Percentiles rank a stretch among this genome's conserved stretches.
These are phyloP conservation scores for Xylaria sp. DNA, from an alignment of 2,329 filamentous ascomycete species.

Conservation along the genomic window DNA sequence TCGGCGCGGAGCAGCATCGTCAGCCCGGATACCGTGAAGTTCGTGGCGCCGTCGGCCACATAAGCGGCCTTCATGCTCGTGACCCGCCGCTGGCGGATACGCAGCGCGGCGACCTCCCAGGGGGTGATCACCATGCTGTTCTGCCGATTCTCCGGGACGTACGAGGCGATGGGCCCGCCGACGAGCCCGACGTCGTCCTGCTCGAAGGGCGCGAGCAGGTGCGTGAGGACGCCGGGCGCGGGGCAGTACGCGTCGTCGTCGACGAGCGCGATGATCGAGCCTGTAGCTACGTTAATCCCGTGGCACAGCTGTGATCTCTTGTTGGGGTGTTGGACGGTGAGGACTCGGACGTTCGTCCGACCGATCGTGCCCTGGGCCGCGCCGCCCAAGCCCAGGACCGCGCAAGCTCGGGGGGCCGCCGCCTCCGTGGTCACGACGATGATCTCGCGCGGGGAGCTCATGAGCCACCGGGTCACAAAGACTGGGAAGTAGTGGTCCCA, in stretches of 20 bases:
- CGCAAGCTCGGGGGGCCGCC: not conserved
- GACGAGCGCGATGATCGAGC: slow-evolving; percentile 30
- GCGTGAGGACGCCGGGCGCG: slow-evolving; percentile 6
- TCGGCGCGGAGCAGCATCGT: slow-evolving; percentile 33
- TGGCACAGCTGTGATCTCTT: slow-evolving; percentile 32
- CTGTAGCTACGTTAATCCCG: slow-evolving; percentile 26
- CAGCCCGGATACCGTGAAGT: slow-evolving; percentile 33
- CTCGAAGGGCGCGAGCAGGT: slow-evolving; percentile 35
- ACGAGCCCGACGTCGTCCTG: slow-evolving; percentile 27
- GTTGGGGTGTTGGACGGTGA: slow-evolving; percentile 23
- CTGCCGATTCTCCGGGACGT: slow-evolving; percentile 24
- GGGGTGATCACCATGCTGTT: slow-evolving; percentile 26
- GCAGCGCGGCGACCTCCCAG: slow-evolving; percentile 35
- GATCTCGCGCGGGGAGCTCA: slow-evolving; percentile 29
- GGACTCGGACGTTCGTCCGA: slow-evolving; percentile 17
- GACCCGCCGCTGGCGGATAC: slow-evolving; percentile 26
- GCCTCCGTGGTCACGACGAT: slow-evolving; percentile 33
- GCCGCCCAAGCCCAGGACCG: slow-evolving; percentile 1
- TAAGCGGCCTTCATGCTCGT: slow-evolving; percentile 24
- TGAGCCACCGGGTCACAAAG: slow-evolving; percentile 29
- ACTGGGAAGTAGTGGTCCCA: slow-evolving; percentile 24
- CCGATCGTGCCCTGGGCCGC: slow-evolving; percentile 6
- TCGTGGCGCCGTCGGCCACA: slow-evolving; percentile 28
- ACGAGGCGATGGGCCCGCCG: slow-evolving; percentile 29
- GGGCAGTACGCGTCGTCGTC: slow-evolving; percentile 37